Base-by-base conservation (phyloP, 176 grass and related monocot genomes). In the Musa schizocarpa region DNA sequence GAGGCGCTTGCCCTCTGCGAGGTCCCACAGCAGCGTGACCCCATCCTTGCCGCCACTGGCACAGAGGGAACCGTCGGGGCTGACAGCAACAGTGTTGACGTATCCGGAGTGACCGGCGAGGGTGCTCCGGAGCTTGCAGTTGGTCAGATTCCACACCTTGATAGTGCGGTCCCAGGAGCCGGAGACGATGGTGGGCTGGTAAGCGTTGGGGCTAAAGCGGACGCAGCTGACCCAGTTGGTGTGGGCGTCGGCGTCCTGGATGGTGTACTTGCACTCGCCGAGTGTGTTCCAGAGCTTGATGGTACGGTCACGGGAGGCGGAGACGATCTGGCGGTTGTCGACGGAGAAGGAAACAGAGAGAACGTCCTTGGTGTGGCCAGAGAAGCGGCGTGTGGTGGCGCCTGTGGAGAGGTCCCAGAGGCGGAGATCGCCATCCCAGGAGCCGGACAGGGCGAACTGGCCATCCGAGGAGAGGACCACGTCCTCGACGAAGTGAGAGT, bases 131-230 rank as follows among this genome's bases (percentile, higher is more conserved):
- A 61, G 57, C 16, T 61, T 61, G 57, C 57, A 61, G 57, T 61
- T 61, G 57, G 57, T 61, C 57, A 61, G n/a, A 61, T 61, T 61
- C 57, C 57, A 61, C 19, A 61, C 57, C 57, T 61, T 61, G 19
- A 61, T 19, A n/a, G 57, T 61, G 16, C 57, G 57, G 19, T 61
- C 57, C 57, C 57, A 61, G 13, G 57, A 61, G 17, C 57, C 57
- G 57, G 57, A 61, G 57, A 61, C 57, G 5, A 61, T 61, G 57
- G 57, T 61, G 16, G 57, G 57, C 57, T 61, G 57, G 13, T n/a
- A 61, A 21, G 57, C 57, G 17, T 61, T 61, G 57, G 57, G 57
- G 14, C 57, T 61, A 61, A 61, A 61, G 57, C 57, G 57, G 57
- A 61, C 57, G 1, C 57, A 61, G 19, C 57, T 61, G 57, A 61